Evolutionary conservation across 2,329 filamentous ascomycete genomes (phyloP).

Genomic region (Kalmusia sp.): DNA sequence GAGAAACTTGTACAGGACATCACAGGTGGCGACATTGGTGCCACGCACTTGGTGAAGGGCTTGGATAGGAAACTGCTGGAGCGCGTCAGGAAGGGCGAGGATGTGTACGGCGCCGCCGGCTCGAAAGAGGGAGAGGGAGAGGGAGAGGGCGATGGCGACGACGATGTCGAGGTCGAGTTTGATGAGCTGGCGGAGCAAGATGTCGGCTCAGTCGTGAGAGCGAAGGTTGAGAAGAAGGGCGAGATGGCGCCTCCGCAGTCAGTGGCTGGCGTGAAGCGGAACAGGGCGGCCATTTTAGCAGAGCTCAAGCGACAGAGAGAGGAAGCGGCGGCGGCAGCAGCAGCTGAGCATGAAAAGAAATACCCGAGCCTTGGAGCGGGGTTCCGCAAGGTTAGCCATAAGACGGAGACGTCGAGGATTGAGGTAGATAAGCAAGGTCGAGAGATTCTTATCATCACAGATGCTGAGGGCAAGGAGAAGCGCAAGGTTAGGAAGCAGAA

Average conservation of each 20-base stretch:
- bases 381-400: slow-evolving; percentile 61
- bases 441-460: slow-evolving; percentile 66
- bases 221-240: slow-evolving; percentile 63
- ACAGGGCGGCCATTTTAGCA: slow-evolving; percentile 65
- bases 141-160: slow-evolving; percentile 45
- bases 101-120: slow-evolving; percentile 47
- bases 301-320: slow-evolving; percentile 64
- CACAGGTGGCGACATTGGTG: slow-evolving; percentile 78
- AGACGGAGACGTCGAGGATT: slow-evolving; percentile 60
- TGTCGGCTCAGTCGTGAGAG: slow-evolving; percentile 70
- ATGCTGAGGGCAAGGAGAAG: slow-evolving; percentile 67
- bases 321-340: slow-evolving; percentile 52
- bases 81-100: slow-evolving; percentile 71
- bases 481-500: slow-evolving; percentile 64
- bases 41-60: slow-evolving; percentile 90
- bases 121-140: slow-evolving; percentile 42
- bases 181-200: slow-evolving; percentile 69
- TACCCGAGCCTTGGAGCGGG: slow-evolving; percentile 59
- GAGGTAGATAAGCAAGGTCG: slow-evolving; percentile 63
- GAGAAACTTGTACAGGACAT: slow-evolving; percentile 78
- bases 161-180: slow-evolving; percentile 54
- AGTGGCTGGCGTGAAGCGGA: slow-evolving; percentile 58
- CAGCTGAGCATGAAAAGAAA: slow-evolving; percentile 47
- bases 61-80: slow-evolving; percentile 84
- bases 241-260: slow-evolving; percentile 52